phyloP scores from a whole-genome alignment of 371 early-diverging fungal genomes.

The Rhizopus arrhizus region DNA sequence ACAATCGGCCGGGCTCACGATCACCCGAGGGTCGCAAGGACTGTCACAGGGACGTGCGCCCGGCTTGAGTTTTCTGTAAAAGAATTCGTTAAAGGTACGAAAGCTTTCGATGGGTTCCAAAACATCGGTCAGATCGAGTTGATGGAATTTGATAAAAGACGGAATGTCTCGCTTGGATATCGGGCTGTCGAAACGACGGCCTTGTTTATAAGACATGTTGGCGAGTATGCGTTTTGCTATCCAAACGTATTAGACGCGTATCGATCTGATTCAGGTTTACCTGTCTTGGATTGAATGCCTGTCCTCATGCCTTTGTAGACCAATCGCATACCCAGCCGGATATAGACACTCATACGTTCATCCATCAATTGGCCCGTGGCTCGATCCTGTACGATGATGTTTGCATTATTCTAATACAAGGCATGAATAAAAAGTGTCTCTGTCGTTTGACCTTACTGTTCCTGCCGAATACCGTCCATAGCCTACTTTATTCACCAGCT shows the following conservation, averaged over 20 bases:
- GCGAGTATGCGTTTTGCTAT: constrained; percentile 61
- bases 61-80: constrained; percentile 83
- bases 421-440: neutral
- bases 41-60: constrained; percentile 65
- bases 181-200: constrained; percentile 76
- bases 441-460: constrained; percentile 41
- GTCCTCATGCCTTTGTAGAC: constrained; percentile 67
- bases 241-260: too few species aligned
- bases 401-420: constrained; percentile 57
- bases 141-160: constrained; percentile 80
- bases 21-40: constrained; percentile 65
- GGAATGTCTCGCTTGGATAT: constrained; percentile 69
- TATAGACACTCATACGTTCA: constrained; percentile 84
- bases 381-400: constrained; percentile 81
- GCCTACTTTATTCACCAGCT: constrained; percentile 73
- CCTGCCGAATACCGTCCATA: constrained; percentile 77
- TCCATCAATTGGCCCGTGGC: constrained; percentile 73
- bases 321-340: constrained; percentile 82
- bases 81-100: constrained; percentile 85
- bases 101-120: constrained; percentile 71
- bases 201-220: constrained; percentile 74
- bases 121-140: constrained; percentile 62
- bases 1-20: constrained; percentile 82
- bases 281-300: constrained; percentile 47
- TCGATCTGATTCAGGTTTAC: constrained; percentile 2